Base-by-base conservation (phyloP, 2,329 filamentous ascomycete species). In the Pseudogymnoascus pannorum region DNA sequence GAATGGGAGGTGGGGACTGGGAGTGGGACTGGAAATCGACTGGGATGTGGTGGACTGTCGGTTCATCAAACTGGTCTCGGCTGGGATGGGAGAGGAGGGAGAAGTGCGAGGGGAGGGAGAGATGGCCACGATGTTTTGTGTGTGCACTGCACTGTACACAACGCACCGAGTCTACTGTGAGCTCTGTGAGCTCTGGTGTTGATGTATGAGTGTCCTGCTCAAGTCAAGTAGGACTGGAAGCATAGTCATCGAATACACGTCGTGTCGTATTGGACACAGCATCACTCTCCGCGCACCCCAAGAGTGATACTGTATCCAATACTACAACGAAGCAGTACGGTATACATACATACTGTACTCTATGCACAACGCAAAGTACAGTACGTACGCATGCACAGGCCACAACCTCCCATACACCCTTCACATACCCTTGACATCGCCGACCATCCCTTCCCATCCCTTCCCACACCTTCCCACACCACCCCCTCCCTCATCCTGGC, bases 11-110 rank as follows among this genome's bases (percentile, higher is more conserved):
- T 12, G 20, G 38, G 38, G 38, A 44, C 11, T n/a, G 40, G 20
- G 20, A n/a, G 24, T 16, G 44, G 24, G 44, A 51, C 44, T 51
- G 24, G 44, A n/a, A 18, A 18, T 14, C 7, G 44, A 31, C 44
- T 31, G 44, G 44, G 44, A 29, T 51, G 24, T 51, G 24, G 24
- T 51, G 44, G 44, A 7, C n/a, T n/a, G n/a, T 51, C 24, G 24
- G 44, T 51, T 51, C 44, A 51, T 51, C 44, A 51, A 51, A 51
- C 44, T 51, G 44, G 44, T 29, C 24, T 16, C 24, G 8, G 44
- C 12, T 29, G 22, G 14, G 74, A 71, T 26, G 71, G 71, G 16
- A 14, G n/a, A 11, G 22, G 14, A 35, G 40, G 20, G 42, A 29
- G 6, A 11, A n/a, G 22, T 42, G 36, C 9, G 36, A 18, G 36